Base-by-base conservation (phyloP, 495 filamentous ascomycete genomes). In the Penicillium parvum region DNA sequence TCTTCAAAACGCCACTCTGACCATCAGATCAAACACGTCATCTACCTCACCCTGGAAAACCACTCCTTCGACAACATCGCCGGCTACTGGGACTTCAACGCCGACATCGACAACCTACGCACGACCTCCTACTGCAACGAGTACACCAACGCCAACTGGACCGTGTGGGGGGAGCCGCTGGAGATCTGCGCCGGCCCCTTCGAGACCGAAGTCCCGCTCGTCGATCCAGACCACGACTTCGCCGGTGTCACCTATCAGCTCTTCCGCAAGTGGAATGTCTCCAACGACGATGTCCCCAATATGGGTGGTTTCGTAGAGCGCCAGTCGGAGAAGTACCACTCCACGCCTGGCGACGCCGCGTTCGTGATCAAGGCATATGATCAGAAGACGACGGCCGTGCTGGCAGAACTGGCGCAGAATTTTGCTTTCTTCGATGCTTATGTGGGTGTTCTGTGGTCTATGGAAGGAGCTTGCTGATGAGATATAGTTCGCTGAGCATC, bases 61-160 rank as follows among this genome's bases (percentile, higher is more conserved):
- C 67, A 69, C 49, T 70, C 66, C 30, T 72, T 70, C 41, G 67
- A 72, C 50, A 71, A 68, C 50, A 67, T 72, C 27, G 65, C 60
- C 12, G 64, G 65, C 20, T 69, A 66, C 56, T 72, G 65, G 64
- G 53, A 63, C 47, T 66, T 68, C 43, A 53, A 66, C 45, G 55
- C 54, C 0, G 60, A 66, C 21, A 72, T 69, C 25, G 65, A 72
- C 52, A 66, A 63, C 44, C 54, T 70, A 16, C 53, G 50, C 43
- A 62, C 63, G 34, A 49, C 51, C 37, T 35, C 32, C 2, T 69
- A 53, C 53, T 72, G 66, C 53, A 72, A 72, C 40, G 60, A 65
- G 34, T 68, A 66, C 47, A 69, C 65, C 36, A 68, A 69, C 25
- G 46, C 64, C 17, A 71, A 71, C 46, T 69, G 60, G 62, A 68